Conservation (phyloP, 495 filamentous ascomycete species). For the Hyaloscypha hepaticicola region DNA sequence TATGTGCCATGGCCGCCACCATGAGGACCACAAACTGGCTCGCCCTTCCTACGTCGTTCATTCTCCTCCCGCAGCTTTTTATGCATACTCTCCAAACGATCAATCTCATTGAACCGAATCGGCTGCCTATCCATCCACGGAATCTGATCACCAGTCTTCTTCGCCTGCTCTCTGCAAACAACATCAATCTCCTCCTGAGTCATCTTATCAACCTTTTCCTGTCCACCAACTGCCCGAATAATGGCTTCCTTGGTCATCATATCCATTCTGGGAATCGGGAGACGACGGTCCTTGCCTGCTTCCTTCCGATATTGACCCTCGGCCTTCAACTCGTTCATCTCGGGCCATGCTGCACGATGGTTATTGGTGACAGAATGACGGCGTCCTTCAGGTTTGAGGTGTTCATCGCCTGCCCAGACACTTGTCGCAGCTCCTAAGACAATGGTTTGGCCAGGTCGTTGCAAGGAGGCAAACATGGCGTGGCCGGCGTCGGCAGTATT, state of each 20-base stretch:
- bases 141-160: constrained; percentile 6
- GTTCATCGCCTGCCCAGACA: neutral
- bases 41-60: neutral
- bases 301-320: constrained; percentile 13
- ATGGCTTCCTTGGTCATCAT: neutral
- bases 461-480: neutral
- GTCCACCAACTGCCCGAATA: neutral
- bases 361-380: neutral
- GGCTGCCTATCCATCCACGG: neutral
- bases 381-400: neutral
- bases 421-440: neutral
- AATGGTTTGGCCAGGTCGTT: neutral
- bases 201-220: neutral
- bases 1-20: neutral
- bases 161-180: neutral
- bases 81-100: neutral
- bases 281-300: neutral
- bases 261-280: constrained; percentile 9
- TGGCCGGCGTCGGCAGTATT: neutral
- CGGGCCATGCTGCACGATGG: neutral
- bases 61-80: neutral
- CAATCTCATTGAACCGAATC: neutral
- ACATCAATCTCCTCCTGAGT: neutral
- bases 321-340: constrained; percentile 2
- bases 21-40: neutral